Conservation (phyloP, 2,329 filamentous ascomycete species). For the Cytospora piceicola region DNA sequence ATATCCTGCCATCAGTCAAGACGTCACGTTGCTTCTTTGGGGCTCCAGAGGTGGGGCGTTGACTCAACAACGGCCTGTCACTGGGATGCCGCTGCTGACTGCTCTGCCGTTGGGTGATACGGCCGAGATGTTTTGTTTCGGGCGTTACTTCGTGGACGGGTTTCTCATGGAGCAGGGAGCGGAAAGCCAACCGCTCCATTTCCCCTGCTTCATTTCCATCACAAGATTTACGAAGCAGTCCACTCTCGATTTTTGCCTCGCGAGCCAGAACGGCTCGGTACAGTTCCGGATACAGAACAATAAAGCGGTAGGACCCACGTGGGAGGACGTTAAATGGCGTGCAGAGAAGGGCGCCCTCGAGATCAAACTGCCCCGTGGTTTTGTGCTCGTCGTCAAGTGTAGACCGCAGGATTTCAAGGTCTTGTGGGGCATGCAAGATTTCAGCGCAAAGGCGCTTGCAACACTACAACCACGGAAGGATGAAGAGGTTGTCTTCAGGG, state of each 20-base stretch:
- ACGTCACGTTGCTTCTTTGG: constrained; percentile 71
- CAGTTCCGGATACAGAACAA: constrained; percentile 74
- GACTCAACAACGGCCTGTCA: constrained; percentile 51
- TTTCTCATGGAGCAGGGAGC: constrained; percentile 75
- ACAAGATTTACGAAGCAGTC: constrained; percentile 71
- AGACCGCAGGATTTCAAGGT: constrained; percentile 77
- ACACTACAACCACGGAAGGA: constrained; percentile 70
- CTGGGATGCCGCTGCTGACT: constrained; percentile 61
- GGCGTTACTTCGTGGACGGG: constrained; percentile 74
- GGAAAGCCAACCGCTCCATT: constrained; percentile 67
- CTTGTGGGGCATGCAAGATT: constrained; percentile 83
- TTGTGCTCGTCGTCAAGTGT: constrained; percentile 72
- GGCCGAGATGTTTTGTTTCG: constrained; percentile 74
- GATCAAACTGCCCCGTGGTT: constrained; percentile 74
- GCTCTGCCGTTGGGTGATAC: constrained; percentile 80
- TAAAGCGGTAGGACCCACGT: constrained; percentile 70
- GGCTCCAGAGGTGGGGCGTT: constrained; percentile 59
- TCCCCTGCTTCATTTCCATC: constrained; percentile 77
- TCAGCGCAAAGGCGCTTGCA: constrained; percentile 75
- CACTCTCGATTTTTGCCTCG: constrained; percentile 72
- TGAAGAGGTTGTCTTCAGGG: constrained; percentile 71
- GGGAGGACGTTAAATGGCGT: constrained; percentile 84
- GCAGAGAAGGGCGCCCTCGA: constrained; percentile 67
- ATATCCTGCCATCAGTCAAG: constrained; percentile 74
- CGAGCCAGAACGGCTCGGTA: constrained; percentile 78